phyloP scores from a whole-genome alignment of 2,329 filamentous ascomycete species.

The Colletotrichum sp. region DNA sequence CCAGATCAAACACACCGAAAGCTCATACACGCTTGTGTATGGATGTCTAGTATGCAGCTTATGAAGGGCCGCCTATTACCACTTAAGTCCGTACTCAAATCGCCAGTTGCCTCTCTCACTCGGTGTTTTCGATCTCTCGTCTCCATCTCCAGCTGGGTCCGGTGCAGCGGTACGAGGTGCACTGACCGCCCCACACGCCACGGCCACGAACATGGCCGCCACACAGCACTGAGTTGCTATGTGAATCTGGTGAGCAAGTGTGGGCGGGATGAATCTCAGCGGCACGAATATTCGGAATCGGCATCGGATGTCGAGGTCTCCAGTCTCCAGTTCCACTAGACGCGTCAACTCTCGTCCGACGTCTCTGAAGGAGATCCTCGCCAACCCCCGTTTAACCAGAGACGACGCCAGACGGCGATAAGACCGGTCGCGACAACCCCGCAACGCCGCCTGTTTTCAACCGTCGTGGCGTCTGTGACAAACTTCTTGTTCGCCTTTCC shows the following conservation, averaged over 20 bases:
- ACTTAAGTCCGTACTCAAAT: background rate
- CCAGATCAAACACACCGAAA: background rate
- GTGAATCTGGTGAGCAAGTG: background rate
- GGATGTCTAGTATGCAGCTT: background rate
- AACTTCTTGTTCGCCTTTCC: background rate
- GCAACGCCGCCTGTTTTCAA: background rate
- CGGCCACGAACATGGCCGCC: background rate
- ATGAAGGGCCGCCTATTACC: background rate
- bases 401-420: background rate
- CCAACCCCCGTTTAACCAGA: background rate
- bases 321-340: background rate
- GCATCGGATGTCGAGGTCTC: background rate
- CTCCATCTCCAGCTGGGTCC: conserved; percentile 7
- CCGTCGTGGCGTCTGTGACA: background rate
- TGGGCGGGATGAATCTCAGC: background rate
- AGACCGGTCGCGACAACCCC: background rate
- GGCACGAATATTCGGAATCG: background rate
- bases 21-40: background rate
- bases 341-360: background rate
- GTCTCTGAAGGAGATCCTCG: background rate
- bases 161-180: background rate
- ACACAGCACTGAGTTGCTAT: background rate
- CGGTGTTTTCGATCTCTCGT: background rate
- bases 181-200: background rate
- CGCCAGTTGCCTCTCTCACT: background rate